phyloP scores from a whole-genome alignment of 2,329 filamentous ascomycete genomes.

The Sarocladium oryzae region DNA sequence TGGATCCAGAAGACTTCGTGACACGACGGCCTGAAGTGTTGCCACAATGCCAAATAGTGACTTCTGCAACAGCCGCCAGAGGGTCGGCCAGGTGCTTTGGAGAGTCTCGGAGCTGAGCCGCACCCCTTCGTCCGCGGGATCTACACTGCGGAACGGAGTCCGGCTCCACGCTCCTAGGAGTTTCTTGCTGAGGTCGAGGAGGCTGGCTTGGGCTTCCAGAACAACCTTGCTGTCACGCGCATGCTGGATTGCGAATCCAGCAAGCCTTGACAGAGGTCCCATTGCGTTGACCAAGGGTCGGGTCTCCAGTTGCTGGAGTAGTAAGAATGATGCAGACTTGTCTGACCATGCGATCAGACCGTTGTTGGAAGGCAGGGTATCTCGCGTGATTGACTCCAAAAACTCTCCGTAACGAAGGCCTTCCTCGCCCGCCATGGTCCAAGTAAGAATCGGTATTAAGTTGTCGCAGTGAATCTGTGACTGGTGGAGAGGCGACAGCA shows the following conservation, averaged over 20 bases:
- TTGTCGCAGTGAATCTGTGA: constrained; percentile 57
- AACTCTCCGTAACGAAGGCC: constrained; percentile 75
- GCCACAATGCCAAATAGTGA: constrained; percentile 71
- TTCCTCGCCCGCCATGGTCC: constrained; percentile 61
- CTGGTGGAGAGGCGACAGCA: constrained; percentile 56
- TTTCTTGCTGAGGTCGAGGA: constrained; percentile 60
- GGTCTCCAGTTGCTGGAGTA: constrained; percentile 51
- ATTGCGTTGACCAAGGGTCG: constrained; percentile 59
- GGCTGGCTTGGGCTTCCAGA: constrained; percentile 49
- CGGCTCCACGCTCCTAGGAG: constrained; percentile 67
- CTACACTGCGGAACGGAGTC: constrained; percentile 67
- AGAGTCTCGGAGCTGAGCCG: constrained; percentile 60
- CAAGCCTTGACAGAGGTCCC: constrained; percentile 59
- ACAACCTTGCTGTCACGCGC: constrained; percentile 38
- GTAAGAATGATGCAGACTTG: constrained; percentile 51
- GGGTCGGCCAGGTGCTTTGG: constrained; percentile 57
- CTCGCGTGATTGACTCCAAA: constrained; percentile 60
- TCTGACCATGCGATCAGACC: constrained; percentile 56
- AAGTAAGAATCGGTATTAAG: constrained; percentile 63
- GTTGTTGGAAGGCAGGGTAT: constrained; percentile 46
- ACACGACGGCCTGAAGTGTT: constrained; percentile 66
- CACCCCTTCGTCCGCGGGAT: constrained; percentile 57
- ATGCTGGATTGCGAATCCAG: constrained; percentile 57
- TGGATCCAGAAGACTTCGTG: constrained; percentile 51
- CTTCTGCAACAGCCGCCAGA: constrained; percentile 72